phyloP scores from a whole-genome alignment of 441 rosid genomes.

The Erysimum cheiri region DNA sequence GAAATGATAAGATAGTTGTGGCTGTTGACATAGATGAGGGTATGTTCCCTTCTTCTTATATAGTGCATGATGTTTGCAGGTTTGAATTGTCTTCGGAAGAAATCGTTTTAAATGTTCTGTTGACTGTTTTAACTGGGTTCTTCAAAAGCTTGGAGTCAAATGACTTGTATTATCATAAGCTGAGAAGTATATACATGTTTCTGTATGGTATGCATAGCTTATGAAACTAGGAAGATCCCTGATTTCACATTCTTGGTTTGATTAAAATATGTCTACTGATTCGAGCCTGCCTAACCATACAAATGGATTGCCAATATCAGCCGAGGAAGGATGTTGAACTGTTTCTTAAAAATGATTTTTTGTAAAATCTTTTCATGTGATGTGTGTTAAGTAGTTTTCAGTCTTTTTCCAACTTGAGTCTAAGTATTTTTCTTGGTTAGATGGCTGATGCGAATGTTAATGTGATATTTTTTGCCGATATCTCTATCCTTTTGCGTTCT shows the following conservation, averaged over 20 bases:
- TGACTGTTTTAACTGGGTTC: slow-evolving; percentile 10
- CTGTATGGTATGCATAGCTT: slow-evolving; percentile 12
- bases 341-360: neutral
- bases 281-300: slow-evolving; percentile 10
- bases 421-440: slow-evolving; percentile 19
- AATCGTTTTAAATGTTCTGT: neutral
- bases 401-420: slow-evolving; percentile 18
- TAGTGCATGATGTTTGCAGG: neutral
- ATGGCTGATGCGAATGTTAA: neutral
- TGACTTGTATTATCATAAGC: slow-evolving; percentile 2
- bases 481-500: neutral
- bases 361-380: slow-evolving; percentile 2
- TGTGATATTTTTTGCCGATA: neutral
- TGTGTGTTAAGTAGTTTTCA: slow-evolving; percentile 7
- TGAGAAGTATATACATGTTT: slow-evolving; percentile 4
- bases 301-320: neutral
- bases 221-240: slow-evolving; percentile 12
- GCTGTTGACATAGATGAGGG: slow-evolving; percentile 99
- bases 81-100: neutral
- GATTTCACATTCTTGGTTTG: slow-evolving; percentile 6
- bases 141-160: slow-evolving; percentile 1
- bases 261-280: slow-evolving; percentile 3
- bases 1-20: slow-evolving; percentile 65
- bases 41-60: slow-evolving; percentile 40
- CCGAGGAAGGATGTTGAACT: neutral